phyloP scores from a whole-genome alignment of 139 green algal genomes.

The Yamagishiella unicocca region DNA sequence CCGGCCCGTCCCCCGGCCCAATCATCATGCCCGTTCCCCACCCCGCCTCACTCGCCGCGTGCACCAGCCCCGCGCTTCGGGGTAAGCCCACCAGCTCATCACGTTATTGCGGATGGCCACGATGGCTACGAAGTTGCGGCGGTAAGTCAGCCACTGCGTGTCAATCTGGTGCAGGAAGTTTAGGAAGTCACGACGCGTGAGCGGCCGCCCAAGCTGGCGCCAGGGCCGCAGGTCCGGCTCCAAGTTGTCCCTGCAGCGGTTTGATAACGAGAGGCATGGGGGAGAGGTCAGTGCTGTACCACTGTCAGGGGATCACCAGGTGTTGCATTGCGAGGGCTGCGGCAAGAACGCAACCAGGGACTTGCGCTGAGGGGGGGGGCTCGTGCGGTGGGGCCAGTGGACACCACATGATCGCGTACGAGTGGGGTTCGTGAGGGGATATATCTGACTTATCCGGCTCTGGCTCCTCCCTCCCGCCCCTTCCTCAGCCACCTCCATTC shows the following conservation, averaged over 20 bases:
- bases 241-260: slow-evolving; percentile 65
- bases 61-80: slow-evolving; percentile 52
- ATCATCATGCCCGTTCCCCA: too few relatives aligned
- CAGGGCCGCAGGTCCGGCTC: slow-evolving; percentile 54
- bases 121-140: slow-evolving; percentile 61
- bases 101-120: slow-evolving; percentile 49
- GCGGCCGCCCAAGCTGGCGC: slow-evolving; percentile 16
- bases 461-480: too few relatives aligned
- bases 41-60: slow-evolving; percentile 35
- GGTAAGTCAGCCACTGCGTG: slow-evolving; percentile 53
- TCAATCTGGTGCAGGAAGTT: slow-evolving; percentile 53
- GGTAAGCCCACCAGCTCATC: slow-evolving; percentile 61
- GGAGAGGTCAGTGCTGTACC: neutral
- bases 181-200: slow-evolving; percentile 44
- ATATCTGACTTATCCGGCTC: too few relatives aligned
- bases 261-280: neutral
- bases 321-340: neutral
- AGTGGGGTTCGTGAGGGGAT: too few relatives aligned
- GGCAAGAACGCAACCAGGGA: too few relatives aligned
- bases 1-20: too few relatives aligned
- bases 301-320: neutral
- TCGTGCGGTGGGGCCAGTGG: too few relatives aligned
- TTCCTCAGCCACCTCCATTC: too few relatives aligned
- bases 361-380: too few relatives aligned
- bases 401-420: too few relatives aligned